Evolutionary conservation across 306 rosid species (phyloP).

Genomic region (Pyrus pyrifolia): DNA sequence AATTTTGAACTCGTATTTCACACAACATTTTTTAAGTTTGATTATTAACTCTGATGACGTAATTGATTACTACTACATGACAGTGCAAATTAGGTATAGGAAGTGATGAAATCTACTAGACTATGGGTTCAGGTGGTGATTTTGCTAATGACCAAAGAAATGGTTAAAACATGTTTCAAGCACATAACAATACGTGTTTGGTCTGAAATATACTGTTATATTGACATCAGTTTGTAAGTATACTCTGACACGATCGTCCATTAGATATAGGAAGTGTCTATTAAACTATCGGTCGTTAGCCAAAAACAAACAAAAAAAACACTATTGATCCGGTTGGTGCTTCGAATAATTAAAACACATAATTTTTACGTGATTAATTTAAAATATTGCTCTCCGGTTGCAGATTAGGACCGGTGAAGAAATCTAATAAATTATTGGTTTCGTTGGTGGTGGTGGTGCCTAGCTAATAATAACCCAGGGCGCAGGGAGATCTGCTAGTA

Average conservation of each 20-base stretch:
- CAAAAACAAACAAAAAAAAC: too few relatives aligned
- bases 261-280: background rate
- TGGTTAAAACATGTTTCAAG: too few relatives aligned
- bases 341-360: background rate
- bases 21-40: accelerated
- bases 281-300: too few relatives aligned
- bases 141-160: background rate
- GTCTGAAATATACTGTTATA: too few relatives aligned
- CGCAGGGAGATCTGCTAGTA: background rate
- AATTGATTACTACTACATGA: background rate
- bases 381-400: too few relatives aligned
- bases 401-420: background rate
- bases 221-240: too few relatives aligned
- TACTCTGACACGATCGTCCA: too few relatives aligned
- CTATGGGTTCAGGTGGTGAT: background rate
- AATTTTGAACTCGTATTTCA: too few relatives aligned
- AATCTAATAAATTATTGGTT: background rate
- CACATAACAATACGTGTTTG: background rate
- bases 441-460: background rate
- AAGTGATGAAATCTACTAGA: too few relatives aligned
- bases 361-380: too few relatives aligned
- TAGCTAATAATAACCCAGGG: background rate
- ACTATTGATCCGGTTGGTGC: background rate
- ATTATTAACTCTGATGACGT: accelerated
- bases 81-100: background rate